Evolutionary conservation across 139 green algal species (phyloP).

Genomic region (Chlorella vulgaris): DNA sequence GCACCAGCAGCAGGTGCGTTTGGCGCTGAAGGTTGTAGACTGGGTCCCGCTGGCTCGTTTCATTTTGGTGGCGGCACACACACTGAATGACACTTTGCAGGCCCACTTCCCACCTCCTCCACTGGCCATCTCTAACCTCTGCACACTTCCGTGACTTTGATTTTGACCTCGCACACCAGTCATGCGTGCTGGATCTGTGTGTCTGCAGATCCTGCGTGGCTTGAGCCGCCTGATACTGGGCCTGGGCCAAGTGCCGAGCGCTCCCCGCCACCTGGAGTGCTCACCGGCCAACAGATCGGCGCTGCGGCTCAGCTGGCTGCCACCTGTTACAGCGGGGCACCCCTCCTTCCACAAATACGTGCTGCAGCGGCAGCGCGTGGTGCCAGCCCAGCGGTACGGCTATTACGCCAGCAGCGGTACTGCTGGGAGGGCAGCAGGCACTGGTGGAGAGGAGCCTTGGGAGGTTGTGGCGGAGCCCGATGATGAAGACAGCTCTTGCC

Average conservation of each 20-base stretch:
- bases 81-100: no score
- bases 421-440: background rate
- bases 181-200: no score
- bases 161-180: no score
- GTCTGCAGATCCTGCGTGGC: conserved; percentile 28
- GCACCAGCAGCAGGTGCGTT: conserved; percentile 34
- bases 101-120: no score
- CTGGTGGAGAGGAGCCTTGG: conserved; percentile 7
- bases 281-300: background rate
- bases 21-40: background rate
- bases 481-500: background rate
- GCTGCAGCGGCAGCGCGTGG: conserved; percentile 21
- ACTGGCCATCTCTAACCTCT: no score
- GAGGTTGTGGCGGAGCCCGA: conserved; percentile 6
- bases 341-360: conserved; percentile 16
- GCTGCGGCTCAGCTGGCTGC: conserved; percentile 18
- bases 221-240: conserved; percentile 10
- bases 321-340: background rate
- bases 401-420: no score
- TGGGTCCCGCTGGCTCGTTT: background rate
- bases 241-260: background rate
- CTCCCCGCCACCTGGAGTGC: conserved; percentile 14
- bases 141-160: no score
- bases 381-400: no score
- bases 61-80: no score